Percentiles rank a stretch among this genome's conserved stretches.
These are phyloP conservation scores for Lodderomyces margitis DNA, from an alignment of 1,139 yeast species.

Conservation along the genomic window DNA sequence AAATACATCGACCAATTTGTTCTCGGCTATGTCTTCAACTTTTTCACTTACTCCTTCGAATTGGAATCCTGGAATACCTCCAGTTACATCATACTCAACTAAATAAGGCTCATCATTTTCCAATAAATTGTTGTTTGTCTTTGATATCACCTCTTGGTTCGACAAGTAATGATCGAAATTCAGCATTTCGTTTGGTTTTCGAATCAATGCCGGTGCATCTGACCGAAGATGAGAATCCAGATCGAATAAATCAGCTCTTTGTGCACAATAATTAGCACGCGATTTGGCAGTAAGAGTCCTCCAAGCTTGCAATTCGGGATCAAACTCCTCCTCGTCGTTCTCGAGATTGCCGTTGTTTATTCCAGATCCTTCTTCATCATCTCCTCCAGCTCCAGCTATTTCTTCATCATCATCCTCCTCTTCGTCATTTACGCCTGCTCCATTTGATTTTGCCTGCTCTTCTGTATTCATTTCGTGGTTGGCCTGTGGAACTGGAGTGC, in stretches of 20 bases:
- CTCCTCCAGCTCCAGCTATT: conserved; percentile 1
- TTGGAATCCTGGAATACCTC: conserved; percentile 71
- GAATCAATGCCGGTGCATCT: conserved; percentile 65
- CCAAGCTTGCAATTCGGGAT: conserved; percentile 78
- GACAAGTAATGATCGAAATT: conserved; percentile 50
- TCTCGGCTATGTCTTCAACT: conserved; percentile 49
- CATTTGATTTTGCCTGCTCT: background rate
- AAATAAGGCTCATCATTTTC: conserved; percentile 68
- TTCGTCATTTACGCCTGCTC: background rate
- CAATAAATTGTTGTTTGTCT: conserved; percentile 41
- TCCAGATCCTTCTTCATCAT: conserved; percentile 28
- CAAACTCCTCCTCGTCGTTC: conserved; percentile 53
- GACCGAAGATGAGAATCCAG: conserved; percentile 54
- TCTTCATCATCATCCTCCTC: conserved; percentile 7
- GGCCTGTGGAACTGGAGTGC: conserved; percentile 2
- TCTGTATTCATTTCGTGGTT: background rate
- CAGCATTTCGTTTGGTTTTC: conserved; percentile 61
- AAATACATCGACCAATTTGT: conserved; percentile 39
- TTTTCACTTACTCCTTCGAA: conserved; percentile 52
- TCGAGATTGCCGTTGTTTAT: conserved; percentile 22
- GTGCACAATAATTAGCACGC: conserved; percentile 71
- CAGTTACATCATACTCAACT: conserved; percentile 79
- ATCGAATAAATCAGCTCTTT: conserved; percentile 65
- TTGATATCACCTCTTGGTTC: conserved; percentile 40
- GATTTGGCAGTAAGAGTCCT: conserved; percentile 75